Evolutionary conservation across 495 filamentous ascomycete genomes (phyloP).

Genomic region (Bathelium albidoporum): DNA sequence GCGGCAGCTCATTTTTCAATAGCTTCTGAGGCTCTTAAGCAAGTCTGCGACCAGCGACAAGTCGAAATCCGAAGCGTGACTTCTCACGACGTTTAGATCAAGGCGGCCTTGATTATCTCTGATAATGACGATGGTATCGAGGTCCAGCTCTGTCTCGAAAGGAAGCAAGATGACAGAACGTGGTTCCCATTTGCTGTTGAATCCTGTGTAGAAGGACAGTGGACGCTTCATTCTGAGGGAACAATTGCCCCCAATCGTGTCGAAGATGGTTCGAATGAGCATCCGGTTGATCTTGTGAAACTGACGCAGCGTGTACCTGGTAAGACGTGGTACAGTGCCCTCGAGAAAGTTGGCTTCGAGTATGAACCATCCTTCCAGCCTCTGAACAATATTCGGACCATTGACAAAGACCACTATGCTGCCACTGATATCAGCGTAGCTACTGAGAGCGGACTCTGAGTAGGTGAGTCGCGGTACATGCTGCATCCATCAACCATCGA

Average conservation of each 20-base stretch:
- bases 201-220: background rate
- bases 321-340: background rate
- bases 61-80: background rate
- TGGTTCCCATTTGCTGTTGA: background rate
- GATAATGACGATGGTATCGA: slow-evolving; percentile 1
- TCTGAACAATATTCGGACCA: background rate
- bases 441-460: background rate
- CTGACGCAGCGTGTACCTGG: background rate
- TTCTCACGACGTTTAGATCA: background rate
- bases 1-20: background rate
- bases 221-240: background rate
- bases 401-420: background rate
- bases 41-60: background rate
- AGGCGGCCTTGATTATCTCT: background rate
- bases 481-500: background rate
- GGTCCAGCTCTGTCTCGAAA: slow-evolving; percentile 4
- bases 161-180: background rate
- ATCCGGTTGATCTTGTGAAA: background rate
- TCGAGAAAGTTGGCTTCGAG: background rate
- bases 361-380: background rate
- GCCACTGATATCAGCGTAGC: background rate
- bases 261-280: background rate
- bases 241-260: background rate
- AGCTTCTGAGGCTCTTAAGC: background rate
- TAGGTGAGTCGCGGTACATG: background rate